Evolutionary conservation across 2,329 filamentous ascomycete species (phyloP), one percentile per base, ranked within the genome.

Genomic region (Fusarium pseudograminearum): DNA sequence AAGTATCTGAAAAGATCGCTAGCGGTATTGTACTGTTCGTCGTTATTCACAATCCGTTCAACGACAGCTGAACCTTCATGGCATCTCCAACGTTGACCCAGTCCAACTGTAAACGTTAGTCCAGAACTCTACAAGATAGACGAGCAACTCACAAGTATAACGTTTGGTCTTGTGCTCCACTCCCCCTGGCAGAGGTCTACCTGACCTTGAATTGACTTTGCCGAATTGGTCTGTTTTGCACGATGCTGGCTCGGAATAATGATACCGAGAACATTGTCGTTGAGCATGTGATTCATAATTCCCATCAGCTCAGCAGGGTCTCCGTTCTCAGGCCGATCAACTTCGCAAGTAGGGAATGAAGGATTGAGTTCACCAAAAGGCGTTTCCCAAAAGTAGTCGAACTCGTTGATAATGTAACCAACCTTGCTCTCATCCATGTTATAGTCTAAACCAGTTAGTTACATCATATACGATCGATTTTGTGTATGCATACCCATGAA

Each of bases 301-400:
- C 72, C 72, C 73, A 75, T 75, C n/a, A 75, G 72, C 53, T 73
- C 62, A 16, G 33, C n/a, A 14, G 72, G 50, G 33, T 73, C 48
- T 16, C 69, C 64, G 1, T 76, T 77, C 1, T 76, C 52, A 0
- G 92, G 92, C 10, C 92, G 85, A 74, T 91, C 84, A 5, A 92
- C 83, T 14, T 81, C 81, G 80, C 92, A 95, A 42, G 85, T 86
- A 74, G 89, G 88, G 74, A 91, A 90, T 18, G 81, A 82, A 1
- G 84, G 78, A 51, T 86, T 80, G 2, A 84, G 86, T 65, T 89
- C 88, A 68, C 91, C 88, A 79, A 86, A 94, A 1, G 86, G 83
- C 45, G 91, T 95, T 77, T 95, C 92, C 82, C 91, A 94, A 70
- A 91, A 86, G 78, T 88, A 89, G 26, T 81, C 79, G 74, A 89